Evolutionary conservation across 768 basidiomycete genomes (phyloP).

Genomic region (Kwoniella dejecticola): DNA sequence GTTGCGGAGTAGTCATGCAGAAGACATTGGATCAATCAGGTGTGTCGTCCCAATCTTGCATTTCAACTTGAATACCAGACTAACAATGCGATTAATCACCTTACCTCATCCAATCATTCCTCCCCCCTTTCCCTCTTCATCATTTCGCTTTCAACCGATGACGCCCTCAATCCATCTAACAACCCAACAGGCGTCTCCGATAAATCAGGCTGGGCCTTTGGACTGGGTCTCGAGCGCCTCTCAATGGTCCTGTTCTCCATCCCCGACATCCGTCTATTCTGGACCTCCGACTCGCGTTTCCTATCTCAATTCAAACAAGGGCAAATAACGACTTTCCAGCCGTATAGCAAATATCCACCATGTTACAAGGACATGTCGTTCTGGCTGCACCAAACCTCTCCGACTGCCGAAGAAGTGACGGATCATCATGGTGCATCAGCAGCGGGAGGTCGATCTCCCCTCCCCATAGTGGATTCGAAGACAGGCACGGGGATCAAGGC

Average conservation of each 20-base stretch:
- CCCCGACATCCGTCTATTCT: conserved; percentile 97
- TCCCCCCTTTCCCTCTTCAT: too few species aligned
- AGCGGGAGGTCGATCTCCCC: conserved; percentile 12
- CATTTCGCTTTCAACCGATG: too few species aligned
- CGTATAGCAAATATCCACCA: conserved; percentile 89
- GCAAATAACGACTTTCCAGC: conserved; percentile 76
- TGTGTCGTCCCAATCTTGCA: conserved; percentile 56
- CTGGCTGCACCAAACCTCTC: conserved; percentile 65
- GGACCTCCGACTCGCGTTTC: conserved; percentile 88
- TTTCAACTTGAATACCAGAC: too few species aligned
- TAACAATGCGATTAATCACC: too few species aligned
- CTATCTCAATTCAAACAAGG: conserved; percentile 75
- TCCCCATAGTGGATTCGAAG: too few species aligned
- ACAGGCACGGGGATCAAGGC: too few species aligned
- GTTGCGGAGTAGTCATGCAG: conserved; percentile 87
- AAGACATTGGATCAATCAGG: conserved; percentile 83
- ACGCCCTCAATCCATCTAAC: too few species aligned
- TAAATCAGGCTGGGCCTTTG: conserved; percentile 94
- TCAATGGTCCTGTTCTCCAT: conserved; percentile 97
- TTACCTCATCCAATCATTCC: too few species aligned
- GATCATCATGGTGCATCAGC: conserved; percentile 8
- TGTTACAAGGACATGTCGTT: conserved; percentile 95
- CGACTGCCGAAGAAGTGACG: conserved; percentile 1
- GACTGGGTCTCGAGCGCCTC: conserved; percentile 92
- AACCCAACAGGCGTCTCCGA: conserved; percentile 71